These are phyloP conservation scores for Phytophthora europaea DNA, from an alignment of 352 stramenopile species.

Conservation along the genomic window DNA sequence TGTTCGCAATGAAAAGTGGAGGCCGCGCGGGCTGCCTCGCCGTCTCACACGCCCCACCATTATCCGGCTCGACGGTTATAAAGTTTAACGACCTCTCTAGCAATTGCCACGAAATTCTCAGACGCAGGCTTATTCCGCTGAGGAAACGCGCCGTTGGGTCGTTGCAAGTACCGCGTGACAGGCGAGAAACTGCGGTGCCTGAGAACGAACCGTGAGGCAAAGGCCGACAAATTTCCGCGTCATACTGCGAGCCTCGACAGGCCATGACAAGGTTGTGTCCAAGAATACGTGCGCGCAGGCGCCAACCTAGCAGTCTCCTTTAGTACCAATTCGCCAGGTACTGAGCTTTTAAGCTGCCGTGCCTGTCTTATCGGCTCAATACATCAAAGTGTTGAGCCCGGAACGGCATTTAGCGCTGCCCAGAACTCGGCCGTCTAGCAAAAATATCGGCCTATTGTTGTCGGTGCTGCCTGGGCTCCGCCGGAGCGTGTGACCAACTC, in stretches of 20 bases:
- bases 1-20: conserved; percentile 26
- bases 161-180: conserved; percentile 28
- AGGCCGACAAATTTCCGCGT: not conserved
- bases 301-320: not conserved
- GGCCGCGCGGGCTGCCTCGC: not conserved
- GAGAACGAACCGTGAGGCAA: conserved; percentile 1
- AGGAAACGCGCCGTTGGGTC: conserved; percentile 25
- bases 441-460: conserved; percentile 42
- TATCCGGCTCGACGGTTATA: conserved; percentile 22
- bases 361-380: too few relatives aligned
- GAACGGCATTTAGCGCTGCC: conserved; percentile 22
- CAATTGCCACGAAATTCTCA: conserved; percentile 34
- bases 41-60: conserved; percentile 17
- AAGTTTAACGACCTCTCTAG: conserved; percentile 15
- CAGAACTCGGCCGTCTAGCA: conserved; percentile 13
- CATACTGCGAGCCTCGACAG: not conserved
- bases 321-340: too few relatives aligned
- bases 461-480: conserved; percentile 4
- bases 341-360: not conserved
- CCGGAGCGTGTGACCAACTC: conserved; percentile 28
- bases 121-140: conserved; percentile 17
- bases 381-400: too few relatives aligned
- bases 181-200: conserved; percentile 28
- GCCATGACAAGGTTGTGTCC: not conserved
- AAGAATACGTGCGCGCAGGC: conserved; percentile 11